Evolutionary conservation across 495 filamentous ascomycete genomes (phyloP), one percentile per base, ranked within the genome.

Genomic region (Talaromyces ruber): DNA sequence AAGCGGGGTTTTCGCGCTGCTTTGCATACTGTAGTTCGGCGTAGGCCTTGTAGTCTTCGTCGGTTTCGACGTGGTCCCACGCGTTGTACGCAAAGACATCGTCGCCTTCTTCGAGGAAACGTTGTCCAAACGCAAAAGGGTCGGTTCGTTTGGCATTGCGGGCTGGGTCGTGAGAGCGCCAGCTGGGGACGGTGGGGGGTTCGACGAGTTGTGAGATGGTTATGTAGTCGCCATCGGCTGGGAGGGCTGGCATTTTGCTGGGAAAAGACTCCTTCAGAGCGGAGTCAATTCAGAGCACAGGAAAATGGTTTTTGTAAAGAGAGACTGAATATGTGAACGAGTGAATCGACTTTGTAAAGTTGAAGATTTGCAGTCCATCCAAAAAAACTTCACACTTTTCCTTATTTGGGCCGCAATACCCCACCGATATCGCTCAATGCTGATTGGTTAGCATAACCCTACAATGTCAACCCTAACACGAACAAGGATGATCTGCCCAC

Each of bases 61-160:
- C 92, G 64, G 91, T 88, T 67, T 78, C 86, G 68, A 98, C 94
- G 69, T 98, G 93, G 74, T 98, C 94, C 94, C 94, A 98, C 43
- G 94, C 94, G 72, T 98, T 98, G 85, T 92, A 93, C 69, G 93
- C 88, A 76, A 89, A 98, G 65, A 95, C 87, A 68, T 97, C 82
- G 74, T 95, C 91, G 65, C 85, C 82, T 67, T 91, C 76, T 64
- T 88, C 84, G 43, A 98, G 86, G 65, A 82, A 86, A 53, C 94
- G 91, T 11, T 90, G 93, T 59, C 94, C 94, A 73, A 98, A 98
- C 74, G 92, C 86, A 75, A 98, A 98, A 34, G 94, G 95, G 65
- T 96, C 90, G 69, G 72, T 89, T 61, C 90, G 82, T 79, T 98
- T 98, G 72, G 86, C 79, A 64, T 80, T 81, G 65, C 76, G 83